phyloP scores from a whole-genome alignment of 108 stramenopile species.

The Parietichytrium sp. region DNA sequence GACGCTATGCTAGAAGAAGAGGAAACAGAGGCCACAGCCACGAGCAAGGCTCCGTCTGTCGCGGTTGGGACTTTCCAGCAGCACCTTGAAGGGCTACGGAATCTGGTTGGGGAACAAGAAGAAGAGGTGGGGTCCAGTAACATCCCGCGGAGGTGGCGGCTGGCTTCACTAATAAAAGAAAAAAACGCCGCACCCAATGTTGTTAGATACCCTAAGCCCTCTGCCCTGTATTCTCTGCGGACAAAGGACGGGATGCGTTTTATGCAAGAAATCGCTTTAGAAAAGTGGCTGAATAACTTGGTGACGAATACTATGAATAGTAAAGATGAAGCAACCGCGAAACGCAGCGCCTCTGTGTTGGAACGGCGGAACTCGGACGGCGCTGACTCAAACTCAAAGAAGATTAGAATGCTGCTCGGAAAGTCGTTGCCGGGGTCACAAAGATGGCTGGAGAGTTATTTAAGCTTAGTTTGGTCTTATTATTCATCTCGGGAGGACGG shows the following conservation, averaged over 20 bases:
- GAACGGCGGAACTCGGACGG: neutral
- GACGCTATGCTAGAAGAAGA: slow-evolving; percentile 1
- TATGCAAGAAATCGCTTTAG: slow-evolving; percentile 22
- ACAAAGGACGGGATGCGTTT: slow-evolving; percentile 18
- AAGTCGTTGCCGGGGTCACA: neutral
- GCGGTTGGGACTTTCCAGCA: slow-evolving; percentile 14
- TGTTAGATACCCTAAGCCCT: slow-evolving; percentile 10
- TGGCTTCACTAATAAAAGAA: slow-evolving; percentile 16
- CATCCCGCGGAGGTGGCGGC: slow-evolving; percentile 9
- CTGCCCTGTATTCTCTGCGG: neutral
- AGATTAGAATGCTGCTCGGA: neutral
- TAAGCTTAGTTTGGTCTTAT: neutral
- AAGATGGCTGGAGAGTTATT: neutral
- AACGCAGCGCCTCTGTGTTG: too few species aligned
- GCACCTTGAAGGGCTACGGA: slow-evolving; percentile 29
- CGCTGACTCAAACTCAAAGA: neutral
- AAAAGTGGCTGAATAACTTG: slow-evolving; percentile 8
- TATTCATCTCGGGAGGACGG: slow-evolving; percentile 25
- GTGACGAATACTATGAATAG: too few species aligned
- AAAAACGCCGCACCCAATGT: neutral
- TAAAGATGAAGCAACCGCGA: too few species aligned
- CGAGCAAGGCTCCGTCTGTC: neutral
- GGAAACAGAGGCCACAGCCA: neutral
- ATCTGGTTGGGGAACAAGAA: neutral
- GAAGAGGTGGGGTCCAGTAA: neutral